A percentile compares a stretch with the other conserved stretches of the same genome.
These are phyloP conservation scores for Asterophora lycoperdoides DNA, from an alignment of 768 basidiomycete species.

Conservation along the genomic window DNA sequence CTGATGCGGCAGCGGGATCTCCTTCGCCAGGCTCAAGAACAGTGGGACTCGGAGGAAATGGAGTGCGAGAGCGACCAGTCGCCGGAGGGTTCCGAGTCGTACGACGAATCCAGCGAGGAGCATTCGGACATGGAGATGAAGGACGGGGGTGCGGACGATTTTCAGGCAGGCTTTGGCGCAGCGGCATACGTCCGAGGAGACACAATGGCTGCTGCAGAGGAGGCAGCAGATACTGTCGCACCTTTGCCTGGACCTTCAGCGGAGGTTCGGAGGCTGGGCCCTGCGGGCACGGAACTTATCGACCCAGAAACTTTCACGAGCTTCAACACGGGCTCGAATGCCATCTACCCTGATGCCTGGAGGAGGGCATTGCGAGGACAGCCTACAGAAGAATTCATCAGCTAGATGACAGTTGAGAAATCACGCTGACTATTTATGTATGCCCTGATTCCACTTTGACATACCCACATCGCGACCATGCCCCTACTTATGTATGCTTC, in stretches of 20 bases:
- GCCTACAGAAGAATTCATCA: not conserved
- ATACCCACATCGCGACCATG: not conserved
- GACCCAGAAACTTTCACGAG: not conserved
- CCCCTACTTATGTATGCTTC: too few species aligned
- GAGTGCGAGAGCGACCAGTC: conserved; percentile 3
- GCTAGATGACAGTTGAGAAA: not conserved
- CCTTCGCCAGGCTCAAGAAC: not conserved
- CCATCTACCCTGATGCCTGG: not conserved
- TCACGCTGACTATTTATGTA: not conserved
- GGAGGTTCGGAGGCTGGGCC: not conserved
- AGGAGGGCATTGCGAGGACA: not conserved
- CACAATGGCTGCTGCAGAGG: not conserved
- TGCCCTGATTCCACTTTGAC: not conserved
- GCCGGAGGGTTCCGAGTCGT: conserved; percentile 2
- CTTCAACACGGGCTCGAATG: not conserved
- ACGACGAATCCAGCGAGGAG: not conserved
- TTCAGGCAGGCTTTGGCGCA: not conserved
- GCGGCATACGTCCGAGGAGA: not conserved
- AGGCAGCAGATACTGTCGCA: not conserved
- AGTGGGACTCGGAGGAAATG: conserved; percentile 1
- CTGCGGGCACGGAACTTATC: conserved; percentile 2
- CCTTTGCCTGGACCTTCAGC: not conserved
- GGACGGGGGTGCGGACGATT: not conserved
- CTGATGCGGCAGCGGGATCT: conserved; percentile 8
- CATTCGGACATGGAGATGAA: not conserved